Evolutionary conservation across 495 filamentous ascomycete genomes (phyloP).

Genomic region (Neurospora sp.): DNA sequence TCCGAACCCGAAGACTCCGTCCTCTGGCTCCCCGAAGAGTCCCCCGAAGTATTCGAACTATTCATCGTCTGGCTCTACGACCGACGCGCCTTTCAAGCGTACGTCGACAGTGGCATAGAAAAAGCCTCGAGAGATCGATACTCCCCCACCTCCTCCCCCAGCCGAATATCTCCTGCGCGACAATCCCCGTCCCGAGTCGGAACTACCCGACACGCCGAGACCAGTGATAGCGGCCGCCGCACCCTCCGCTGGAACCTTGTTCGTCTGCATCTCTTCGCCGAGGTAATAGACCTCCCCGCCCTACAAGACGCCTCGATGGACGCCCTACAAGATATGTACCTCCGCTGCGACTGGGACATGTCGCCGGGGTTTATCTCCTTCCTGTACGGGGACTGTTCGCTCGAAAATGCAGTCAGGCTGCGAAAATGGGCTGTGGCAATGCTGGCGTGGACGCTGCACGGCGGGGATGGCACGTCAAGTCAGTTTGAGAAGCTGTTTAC

Average conservation of each 20-base stretch:
- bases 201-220: not conserved
- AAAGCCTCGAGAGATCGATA: slow-evolving; percentile 8
- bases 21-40: slow-evolving; percentile 31
- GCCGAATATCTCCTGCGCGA: slow-evolving; percentile 1
- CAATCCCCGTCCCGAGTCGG: not conserved
- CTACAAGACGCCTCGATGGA: slow-evolving; percentile 40
- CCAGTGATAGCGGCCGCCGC: slow-evolving; percentile 11
- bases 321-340: slow-evolving; percentile 38
- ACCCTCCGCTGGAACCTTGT: slow-evolving; percentile 33
- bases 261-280: slow-evolving; percentile 37
- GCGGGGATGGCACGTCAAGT: slow-evolving; percentile 13
- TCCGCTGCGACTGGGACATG: slow-evolving; percentile 40
- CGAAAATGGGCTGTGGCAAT: slow-evolving; percentile 41
- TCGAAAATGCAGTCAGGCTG: slow-evolving; percentile 29
- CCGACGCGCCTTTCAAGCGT: slow-evolving; percentile 22
- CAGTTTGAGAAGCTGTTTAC: slow-evolving; percentile 28
- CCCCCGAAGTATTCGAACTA: slow-evolving; percentile 36
- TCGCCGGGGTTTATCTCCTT: slow-evolving; percentile 32
- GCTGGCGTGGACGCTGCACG: slow-evolving; percentile 35
- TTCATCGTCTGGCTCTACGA: slow-evolving; percentile 38
- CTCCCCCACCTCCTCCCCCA: slow-evolving; percentile 2
- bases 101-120: slow-evolving; percentile 28
- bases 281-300: slow-evolving; percentile 26
- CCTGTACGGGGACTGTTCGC: slow-evolving; percentile 35
- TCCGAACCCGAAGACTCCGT: slow-evolving; percentile 16